Conservation (phyloP, 306 rosid genomes). For the Castanopsis chinensis region DNA sequence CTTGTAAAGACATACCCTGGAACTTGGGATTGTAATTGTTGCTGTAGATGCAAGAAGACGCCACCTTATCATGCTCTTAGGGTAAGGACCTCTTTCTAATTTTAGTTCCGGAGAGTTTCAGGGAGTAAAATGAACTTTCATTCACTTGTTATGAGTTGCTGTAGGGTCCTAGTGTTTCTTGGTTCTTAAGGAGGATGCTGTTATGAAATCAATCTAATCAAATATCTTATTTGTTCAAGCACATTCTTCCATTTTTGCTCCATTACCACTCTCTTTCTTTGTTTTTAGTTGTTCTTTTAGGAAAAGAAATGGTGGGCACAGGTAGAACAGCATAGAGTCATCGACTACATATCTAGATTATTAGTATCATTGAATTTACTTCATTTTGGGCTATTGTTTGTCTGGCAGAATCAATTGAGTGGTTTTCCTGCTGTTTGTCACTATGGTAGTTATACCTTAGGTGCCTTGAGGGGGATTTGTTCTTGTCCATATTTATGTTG, state of each 20-base stretch:
- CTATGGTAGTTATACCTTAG: neutral
- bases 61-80: slow-evolving; percentile 62
- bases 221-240: neutral
- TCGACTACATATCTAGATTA: neutral
- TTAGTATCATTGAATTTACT: neutral
- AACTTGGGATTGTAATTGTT: slow-evolving; percentile 29
- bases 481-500: neutral
- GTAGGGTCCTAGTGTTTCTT: neutral
- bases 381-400: neutral
- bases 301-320: neutral
- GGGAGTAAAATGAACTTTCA: slow-evolving; percentile 9
- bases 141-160: neutral
- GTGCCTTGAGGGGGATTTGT: neutral
- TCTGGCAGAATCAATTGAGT: neutral
- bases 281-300: neutral
- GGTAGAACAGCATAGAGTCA: neutral
- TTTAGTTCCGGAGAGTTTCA: slow-evolving; percentile 15
- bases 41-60: slow-evolving; percentile 55
- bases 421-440: neutral
- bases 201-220: neutral
- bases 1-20: slow-evolving; percentile 80
- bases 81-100: slow-evolving; percentile 46
- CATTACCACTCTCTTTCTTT: neutral
- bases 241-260: neutral
- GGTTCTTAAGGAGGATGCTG: neutral